A percentile compares a stretch with the other conserved stretches of the same genome.
Conservation (phyloP, 805 yeast species). For the Metschnikowia matae region DNA sequence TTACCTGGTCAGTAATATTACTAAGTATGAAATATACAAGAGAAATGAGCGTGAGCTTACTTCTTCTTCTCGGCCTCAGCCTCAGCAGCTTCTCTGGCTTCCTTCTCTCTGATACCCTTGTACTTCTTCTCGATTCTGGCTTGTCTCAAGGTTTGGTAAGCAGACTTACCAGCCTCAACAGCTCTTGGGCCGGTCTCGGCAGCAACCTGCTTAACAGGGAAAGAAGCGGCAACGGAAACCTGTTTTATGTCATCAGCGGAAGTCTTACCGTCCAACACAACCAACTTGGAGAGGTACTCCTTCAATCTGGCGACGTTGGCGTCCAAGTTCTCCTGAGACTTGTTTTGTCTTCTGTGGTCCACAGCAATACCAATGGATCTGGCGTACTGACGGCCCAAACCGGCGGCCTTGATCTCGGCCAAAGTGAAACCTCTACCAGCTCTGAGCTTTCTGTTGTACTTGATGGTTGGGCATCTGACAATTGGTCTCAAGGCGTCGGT, state of each 20-base stretch:
- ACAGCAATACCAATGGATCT: constrained; percentile 98
- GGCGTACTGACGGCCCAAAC: constrained; percentile 86
- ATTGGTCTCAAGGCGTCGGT: constrained; percentile 94
- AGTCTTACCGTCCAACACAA: constrained; percentile 90
- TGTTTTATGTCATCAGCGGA: constrained; percentile 30
- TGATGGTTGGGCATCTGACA: constrained; percentile 97
- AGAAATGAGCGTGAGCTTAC: constrained; percentile 36
- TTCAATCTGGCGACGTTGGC: constrained; percentile 92
- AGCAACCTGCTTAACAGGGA: constrained; percentile 87
- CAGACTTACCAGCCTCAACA: constrained; percentile 69
- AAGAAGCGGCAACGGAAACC: constrained; percentile 65
- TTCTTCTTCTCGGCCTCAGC: constrained; percentile 98
- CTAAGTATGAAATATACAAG: constrained; percentile 17
- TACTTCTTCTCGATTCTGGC: constrained; percentile 93
- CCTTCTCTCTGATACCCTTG: constrained; percentile 96
- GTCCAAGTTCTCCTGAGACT: constrained; percentile 91
- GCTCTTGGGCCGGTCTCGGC: constrained; percentile 81
- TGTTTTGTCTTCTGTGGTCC: constrained; percentile 99
- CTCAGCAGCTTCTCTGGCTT: constrained; percentile 95
- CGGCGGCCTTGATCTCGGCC: constrained; percentile 98
- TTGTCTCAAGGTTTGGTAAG: constrained; percentile 91
- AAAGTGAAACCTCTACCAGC: constrained; percentile 99
- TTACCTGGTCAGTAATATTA: constrained; percentile 16
- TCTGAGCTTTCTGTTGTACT: constrained; percentile 99
- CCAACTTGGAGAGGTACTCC: constrained; percentile 94